Base-by-base conservation (phyloP, 768 basidiomycete species). In the Rhizopogon salebrosus region DNA sequence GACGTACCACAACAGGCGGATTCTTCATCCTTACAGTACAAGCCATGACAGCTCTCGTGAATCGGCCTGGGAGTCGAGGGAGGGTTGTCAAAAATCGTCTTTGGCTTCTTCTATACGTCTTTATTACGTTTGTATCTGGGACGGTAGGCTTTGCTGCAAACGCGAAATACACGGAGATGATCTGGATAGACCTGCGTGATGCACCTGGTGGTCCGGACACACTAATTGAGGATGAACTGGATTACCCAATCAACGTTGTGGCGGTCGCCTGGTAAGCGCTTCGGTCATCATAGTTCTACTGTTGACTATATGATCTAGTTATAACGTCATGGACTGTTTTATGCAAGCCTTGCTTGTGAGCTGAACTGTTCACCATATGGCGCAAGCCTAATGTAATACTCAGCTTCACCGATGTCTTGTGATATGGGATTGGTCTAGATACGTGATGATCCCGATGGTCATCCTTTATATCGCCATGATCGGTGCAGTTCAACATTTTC, bases 181-280 rank as follows among this genome's bases (percentile, higher is more conserved):
- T 62, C 1, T 66, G 36, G 45, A 62, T 66, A 26, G 64, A 64
- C 41, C 14, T 57, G 18, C 65, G 64, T 38, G 43, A 46, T 3
- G 14, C 45, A 9, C 45, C 45, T 20, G 45, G 45, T 16, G 45
- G 45, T n/a, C 45, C 45, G 14, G 20, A 16, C 5, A 22, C 20
- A 5, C 14, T 46, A 13, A 46, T 46, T 2, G 31, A 46, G n/a
- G 7, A 6, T 14, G 31, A 46, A 14, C 14, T 46, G 29, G 16
- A 5, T 34, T 34, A 46, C 35, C 45, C 20, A 10, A 46, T 46
- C 20, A 46, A 46, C 18, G 18, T 41, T 26, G 1, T 50, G 14
- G 36, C 41, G 7, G 26, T 39, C 18, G 11, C 4, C 4, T 10
- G 8, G 41, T 50, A 14, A 48, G 20, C 39, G 18, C 3, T 11